These are phyloP conservation scores for Physcomitrium patens DNA, from an alignment of 225 moss, liverwort and hornwort genomes.

Conservation along the genomic window DNA sequence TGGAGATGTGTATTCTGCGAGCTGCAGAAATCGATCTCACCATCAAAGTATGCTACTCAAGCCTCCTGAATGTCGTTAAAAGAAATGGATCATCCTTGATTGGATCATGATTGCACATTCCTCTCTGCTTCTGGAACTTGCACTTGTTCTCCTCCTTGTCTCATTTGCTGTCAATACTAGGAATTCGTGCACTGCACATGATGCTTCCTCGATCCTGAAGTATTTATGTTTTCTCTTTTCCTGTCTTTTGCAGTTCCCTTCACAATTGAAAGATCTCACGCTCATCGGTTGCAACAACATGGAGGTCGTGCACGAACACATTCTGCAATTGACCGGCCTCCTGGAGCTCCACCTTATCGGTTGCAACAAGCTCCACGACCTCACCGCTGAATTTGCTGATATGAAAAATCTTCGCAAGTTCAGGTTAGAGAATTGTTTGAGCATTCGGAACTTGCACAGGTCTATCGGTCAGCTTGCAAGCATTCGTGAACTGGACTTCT, in stretches of 20 bases:
- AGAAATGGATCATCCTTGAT: too few species aligned
- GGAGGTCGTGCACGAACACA: constrained; percentile 87
- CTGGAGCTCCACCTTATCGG: constrained; percentile 84
- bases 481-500: constrained; percentile 84
- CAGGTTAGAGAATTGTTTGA: constrained; percentile 82
- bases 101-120: too few species aligned
- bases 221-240: too few species aligned
- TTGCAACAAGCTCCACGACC: constrained; percentile 84
- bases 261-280: constrained; percentile 87
- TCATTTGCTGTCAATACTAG: background rate
- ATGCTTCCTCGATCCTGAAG: background rate
- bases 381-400: constrained; percentile 74
- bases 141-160: too few species aligned
- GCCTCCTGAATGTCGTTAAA: too few species aligned
- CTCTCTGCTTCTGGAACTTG: too few species aligned
- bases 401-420: constrained; percentile 63
- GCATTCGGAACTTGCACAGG: constrained; percentile 82
- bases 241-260: constrained; percentile 68
- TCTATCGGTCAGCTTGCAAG: constrained; percentile 77
- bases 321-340: constrained; percentile 68
- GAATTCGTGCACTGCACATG: background rate
- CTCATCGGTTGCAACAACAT: constrained; percentile 94
- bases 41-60: constrained; percentile 54
- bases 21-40: constrained; percentile 92
- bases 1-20: constrained; percentile 81